Evolutionary conservation across 192 early-diverging fungal genomes (phyloP), one percentile per base, ranked within the genome.

Genomic region (Coemansia sp.): DNA sequence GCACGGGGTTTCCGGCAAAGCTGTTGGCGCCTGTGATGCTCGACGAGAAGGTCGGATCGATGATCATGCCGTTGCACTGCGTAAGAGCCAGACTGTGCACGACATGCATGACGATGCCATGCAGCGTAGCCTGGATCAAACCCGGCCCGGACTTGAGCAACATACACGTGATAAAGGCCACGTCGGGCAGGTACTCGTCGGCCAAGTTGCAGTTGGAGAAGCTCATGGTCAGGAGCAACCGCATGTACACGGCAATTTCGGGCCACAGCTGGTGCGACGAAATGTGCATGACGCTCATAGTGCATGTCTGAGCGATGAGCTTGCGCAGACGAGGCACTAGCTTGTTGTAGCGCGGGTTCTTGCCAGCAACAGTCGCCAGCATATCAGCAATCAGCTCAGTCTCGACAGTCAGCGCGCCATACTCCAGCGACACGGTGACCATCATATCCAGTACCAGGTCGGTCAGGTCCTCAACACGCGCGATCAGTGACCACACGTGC

Each of bases 81-180:
- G 86, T 81, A 65, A 95, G 76, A 16, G 91, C 71, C 45, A 97
- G 68, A 2, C 90, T 88, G 71, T 97, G 96, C 13, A 98, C 88
- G 33, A 94, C 84, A 61, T 98, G 95, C 63, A 96, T 88, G 3
- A 95, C 92, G 38, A 96, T 87, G n/a, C 94, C 95, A 68, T 98
- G 95, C 11, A 97, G 86, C n/a, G 94, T 90, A 0, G 90, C 84
- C 6, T 95, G 88, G 56, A 97, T 91, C 25, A 93, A 65, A 5
- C 93, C 89, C 0, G 92, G 86, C 0, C 96, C 96, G 6, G 92
- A 77, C 38, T 93, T 94, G 9, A 94, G 86, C 56, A 97, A 72
- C 69, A 97, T 79, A 23, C 90, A 90, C 0, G 95, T 85, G 55
- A 95, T 85, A 61, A 95, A 91, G 47, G 92, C 92, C 8, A 97